Conservation (phyloP, 768 basidiomycete genomes). For the Boletellus emodensis region DNA sequence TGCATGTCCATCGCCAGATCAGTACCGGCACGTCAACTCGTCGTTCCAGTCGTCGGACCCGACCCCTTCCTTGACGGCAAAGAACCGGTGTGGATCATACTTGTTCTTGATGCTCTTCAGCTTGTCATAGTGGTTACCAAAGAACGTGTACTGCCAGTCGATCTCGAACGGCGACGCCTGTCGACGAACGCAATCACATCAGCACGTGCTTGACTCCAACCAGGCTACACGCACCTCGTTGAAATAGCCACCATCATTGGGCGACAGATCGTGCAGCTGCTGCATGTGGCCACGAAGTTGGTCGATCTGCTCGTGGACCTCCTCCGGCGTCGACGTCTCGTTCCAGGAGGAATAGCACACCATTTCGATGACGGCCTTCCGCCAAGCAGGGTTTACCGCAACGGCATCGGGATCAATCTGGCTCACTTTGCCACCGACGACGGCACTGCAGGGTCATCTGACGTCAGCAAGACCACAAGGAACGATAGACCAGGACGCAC, state of each 20-base stretch:
- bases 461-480: background rate
- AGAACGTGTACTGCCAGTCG: constrained; percentile 41
- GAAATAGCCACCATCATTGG: constrained; percentile 32
- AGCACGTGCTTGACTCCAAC: constrained; percentile 14
- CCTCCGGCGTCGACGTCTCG: constrained; percentile 6
- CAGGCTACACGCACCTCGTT: no score
- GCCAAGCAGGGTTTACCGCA: constrained; percentile 47
- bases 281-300: constrained; percentile 15
- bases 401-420: constrained; percentile 33
- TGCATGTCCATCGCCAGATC: background rate
- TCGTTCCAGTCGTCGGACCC: constrained; percentile 26
- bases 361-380: constrained; percentile 36
- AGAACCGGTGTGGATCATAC: constrained; percentile 10
- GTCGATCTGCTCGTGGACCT: constrained; percentile 12
- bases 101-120: constrained; percentile 40
- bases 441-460: constrained; percentile 23
- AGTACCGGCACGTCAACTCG: constrained; percentile 11
- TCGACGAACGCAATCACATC: constrained; percentile 30
- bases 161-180: constrained; percentile 43
- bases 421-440: constrained; percentile 43
- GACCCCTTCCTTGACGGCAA: constrained; percentile 8
- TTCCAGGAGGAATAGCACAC: constrained; percentile 15
- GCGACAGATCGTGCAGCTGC: constrained; percentile 31
- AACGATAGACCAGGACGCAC: background rate
- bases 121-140: constrained; percentile 40